Conservation (phyloP, 345 rosid genomes). For the Eutrema yunnanense region DNA sequence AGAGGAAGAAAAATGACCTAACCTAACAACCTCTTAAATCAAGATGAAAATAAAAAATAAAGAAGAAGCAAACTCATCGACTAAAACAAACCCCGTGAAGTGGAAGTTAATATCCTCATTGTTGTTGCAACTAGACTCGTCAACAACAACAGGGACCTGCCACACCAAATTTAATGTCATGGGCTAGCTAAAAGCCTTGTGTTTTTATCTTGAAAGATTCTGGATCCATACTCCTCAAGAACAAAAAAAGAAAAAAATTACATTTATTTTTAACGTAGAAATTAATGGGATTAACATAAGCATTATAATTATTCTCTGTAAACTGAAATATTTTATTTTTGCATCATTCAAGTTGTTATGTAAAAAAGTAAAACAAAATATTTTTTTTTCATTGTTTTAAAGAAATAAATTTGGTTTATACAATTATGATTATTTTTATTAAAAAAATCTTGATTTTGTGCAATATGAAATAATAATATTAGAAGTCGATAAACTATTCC, state of each 20-base stretch:
- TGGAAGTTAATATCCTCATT: conserved; percentile 86
- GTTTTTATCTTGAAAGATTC: background rate
- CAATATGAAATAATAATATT: no score
- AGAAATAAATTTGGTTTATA: no score
- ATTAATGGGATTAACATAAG: no score
- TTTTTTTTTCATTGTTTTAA: no score
- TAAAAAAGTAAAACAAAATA: no score
- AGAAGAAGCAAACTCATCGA: background rate
- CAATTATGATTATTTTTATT: no score
- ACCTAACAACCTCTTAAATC: background rate
- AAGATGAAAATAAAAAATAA: background rate
- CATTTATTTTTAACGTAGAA: no score
- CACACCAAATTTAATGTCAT: conserved; percentile 13
- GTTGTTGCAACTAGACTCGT: conserved; percentile 72
- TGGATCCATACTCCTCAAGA: background rate
- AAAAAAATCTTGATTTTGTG: no score
- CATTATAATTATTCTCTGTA: no score
- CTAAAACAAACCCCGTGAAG: conserved; percentile 71
- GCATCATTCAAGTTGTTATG: no score
- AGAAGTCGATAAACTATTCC: no score
- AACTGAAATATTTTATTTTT: no score
- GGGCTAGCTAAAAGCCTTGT: background rate
- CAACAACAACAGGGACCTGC: conserved; percentile 71
- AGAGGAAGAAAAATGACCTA: background rate
- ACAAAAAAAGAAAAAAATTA: background rate